phyloP scores from a whole-genome alignment of 225 moss, liverwort and hornwort species.

The Pseudoscleropodium purum region DNA sequence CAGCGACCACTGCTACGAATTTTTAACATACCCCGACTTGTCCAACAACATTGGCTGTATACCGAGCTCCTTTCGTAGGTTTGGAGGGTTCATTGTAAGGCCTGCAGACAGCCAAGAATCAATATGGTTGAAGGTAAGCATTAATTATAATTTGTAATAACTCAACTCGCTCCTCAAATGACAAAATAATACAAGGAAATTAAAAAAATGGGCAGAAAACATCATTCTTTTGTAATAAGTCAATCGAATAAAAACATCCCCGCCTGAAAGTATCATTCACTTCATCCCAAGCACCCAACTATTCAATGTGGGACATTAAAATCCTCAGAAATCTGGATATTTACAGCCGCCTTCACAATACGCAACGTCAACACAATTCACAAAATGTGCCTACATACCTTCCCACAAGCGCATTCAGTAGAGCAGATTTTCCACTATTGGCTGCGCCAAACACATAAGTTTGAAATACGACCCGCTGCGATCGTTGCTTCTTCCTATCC shows the following conservation, averaged over 20 bases:
- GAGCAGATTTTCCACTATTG: slow-evolving; percentile 81
- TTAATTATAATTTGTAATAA: neutral
- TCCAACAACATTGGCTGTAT: slow-evolving; percentile 69
- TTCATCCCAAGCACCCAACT: neutral
- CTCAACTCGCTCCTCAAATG: neutral
- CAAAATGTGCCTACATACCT: slow-evolving; percentile 39
- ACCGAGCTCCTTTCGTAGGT: slow-evolving; percentile 54
- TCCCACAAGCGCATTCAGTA: slow-evolving; percentile 88
- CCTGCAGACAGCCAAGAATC: slow-evolving; percentile 25
- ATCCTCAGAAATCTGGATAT: neutral
- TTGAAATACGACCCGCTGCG: slow-evolving; percentile 72
- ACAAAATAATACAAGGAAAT: neutral
- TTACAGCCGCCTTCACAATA: neutral
- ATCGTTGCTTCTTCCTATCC: slow-evolving; percentile 84
- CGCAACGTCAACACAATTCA: neutral
- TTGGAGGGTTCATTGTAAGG: slow-evolving; percentile 72
- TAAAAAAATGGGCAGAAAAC: neutral
- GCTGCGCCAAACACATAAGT: slow-evolving; percentile 87
- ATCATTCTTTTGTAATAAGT: neutral
- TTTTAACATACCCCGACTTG: slow-evolving; percentile 72
- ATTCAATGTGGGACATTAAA: neutral
- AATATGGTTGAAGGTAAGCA: neutral
- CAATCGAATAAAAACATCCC: neutral
- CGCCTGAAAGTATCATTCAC: neutral
- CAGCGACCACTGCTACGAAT: neutral